Base-by-base conservation (phyloP, 1,284 basidiomycete species). In the Sporisorium scitamineum region DNA sequence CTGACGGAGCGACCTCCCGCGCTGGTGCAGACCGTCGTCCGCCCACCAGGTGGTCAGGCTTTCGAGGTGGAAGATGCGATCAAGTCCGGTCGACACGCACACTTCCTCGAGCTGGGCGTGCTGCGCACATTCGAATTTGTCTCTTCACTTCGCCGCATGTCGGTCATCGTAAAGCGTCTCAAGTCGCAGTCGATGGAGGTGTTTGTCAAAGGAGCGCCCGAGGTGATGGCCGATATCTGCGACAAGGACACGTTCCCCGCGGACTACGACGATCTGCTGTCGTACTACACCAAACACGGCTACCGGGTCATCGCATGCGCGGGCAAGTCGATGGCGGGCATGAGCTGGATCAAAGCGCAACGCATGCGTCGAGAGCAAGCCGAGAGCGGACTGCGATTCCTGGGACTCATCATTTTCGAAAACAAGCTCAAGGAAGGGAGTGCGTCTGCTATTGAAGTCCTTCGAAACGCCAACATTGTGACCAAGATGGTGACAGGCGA, bases 401-500 rank as follows among this genome's bases (percentile, higher is more conserved):
- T 99, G 14, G 97, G 97, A 7, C 88, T 99, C 48, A 92, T 99
- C 83, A 95, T 99, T 61, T 99, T 99, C 83, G 97, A 99, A 86
- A 99, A 99, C 88, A 95, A 97, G 87, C 88, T 99, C 72, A 99
- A 99, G 86, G 91, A 93, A 6, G 95, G 93, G 10, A 97, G 97
- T 0, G 89, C 93, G 0, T 93, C 94, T 20, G 94, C 94, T 22
- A 97, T 99, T 64, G 92, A 94, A 71, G 92, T 92, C 0, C 89
- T 99, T 18, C 91, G 94, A 61, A 89, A 90, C 11, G 97, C 97
- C 0, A 94, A 97, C 87, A 89, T 99, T 44, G 92, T 94, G 10
- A 96, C 94, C 81, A 90, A 95, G 75, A 99, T 99, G 97, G 96
- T 97, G 62, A 99, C 97, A 0, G 97, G 97, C 10, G 97, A 99